These are phyloP conservation scores for Globisporangium cylindrosporum DNA, from an alignment of 352 stramenopile genomes.

Conservation along the genomic window DNA sequence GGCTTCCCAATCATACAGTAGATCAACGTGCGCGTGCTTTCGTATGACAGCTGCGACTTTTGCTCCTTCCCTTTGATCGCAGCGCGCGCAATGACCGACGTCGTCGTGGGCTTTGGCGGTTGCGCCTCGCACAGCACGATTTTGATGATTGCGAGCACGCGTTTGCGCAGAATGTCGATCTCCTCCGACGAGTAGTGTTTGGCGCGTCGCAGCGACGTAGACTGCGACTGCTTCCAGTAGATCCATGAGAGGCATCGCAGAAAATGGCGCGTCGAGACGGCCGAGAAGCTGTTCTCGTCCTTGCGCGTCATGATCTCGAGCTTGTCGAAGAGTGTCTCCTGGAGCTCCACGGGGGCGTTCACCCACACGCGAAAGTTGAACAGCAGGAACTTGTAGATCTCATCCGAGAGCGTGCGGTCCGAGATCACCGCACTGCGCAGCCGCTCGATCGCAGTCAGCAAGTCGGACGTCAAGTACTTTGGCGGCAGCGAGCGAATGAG, in stretches of 20 bases:
- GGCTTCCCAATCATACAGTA: conserved; percentile 88
- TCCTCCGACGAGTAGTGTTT: conserved; percentile 50
- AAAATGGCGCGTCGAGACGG: conserved; percentile 75
- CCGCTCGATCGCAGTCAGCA: conserved; percentile 71
- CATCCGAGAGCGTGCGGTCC: conserved; percentile 71
- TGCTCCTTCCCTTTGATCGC: conserved; percentile 50
- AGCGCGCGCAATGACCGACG: conserved; percentile 52
- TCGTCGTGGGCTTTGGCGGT: conserved; percentile 33
- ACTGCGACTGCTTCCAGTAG: conserved; percentile 56
- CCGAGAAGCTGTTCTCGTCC: conserved; percentile 64
- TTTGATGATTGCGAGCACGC: conserved; percentile 72
- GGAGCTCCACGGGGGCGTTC: conserved; percentile 65
- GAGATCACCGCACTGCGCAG: conserved; percentile 73
- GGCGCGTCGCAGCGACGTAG: conserved; percentile 49
- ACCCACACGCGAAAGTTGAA: conserved; percentile 88
- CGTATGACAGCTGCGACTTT: conserved; percentile 78
- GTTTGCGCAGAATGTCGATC: conserved; percentile 56
- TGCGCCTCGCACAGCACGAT: conserved; percentile 79
- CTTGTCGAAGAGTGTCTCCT: conserved; percentile 78
- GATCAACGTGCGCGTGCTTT: conserved; percentile 77
- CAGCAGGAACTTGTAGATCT: conserved; percentile 81
- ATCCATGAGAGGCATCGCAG: conserved; percentile 83
- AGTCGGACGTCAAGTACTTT: conserved; percentile 60
- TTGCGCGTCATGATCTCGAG: conserved; percentile 75
- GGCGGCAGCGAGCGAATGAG: conserved; percentile 66